Evolutionary conservation across 495 filamentous ascomycete genomes (phyloP).

Genomic region (Glutinoglossum americanum): DNA sequence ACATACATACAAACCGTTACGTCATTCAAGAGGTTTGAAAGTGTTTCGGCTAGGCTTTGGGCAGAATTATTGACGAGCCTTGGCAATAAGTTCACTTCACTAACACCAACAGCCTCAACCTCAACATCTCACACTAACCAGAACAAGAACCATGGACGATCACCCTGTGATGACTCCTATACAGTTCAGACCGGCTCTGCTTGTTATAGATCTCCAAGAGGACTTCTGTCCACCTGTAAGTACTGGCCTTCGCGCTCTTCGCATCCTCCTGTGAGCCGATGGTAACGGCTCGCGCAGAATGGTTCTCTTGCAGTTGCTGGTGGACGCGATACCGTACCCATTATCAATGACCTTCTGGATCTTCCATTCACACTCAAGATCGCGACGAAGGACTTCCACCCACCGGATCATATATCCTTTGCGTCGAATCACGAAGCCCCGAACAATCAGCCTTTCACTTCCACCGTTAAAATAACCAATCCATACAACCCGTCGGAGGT

Average conservation of each 20-base stretch:
- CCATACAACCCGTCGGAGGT: constrained; percentile 34
- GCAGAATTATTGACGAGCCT: too few relatives aligned
- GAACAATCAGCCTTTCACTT: constrained; percentile 43
- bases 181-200: constrained; percentile 31
- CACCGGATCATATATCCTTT: constrained; percentile 71
- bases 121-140: neutral
- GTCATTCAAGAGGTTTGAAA: too few relatives aligned
- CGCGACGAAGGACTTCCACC: constrained; percentile 83
- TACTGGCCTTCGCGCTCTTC: constrained; percentile 2
- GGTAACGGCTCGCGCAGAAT: constrained; percentile 27
- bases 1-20: too few relatives aligned
- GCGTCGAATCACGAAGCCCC: constrained; percentile 49
- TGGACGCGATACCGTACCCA: constrained; percentile 43
- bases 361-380: constrained; percentile 53
- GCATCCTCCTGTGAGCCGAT: neutral
- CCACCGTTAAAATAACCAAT: constrained; percentile 44
- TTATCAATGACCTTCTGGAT: constrained; percentile 54
- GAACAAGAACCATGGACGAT: neutral
- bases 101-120: neutral
- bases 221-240: constrained; percentile 87
- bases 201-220: constrained; percentile 83
- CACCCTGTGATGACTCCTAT: neutral
- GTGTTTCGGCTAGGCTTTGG: too few relatives aligned
- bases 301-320: constrained; percentile 60
- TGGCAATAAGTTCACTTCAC: too few relatives aligned